Base-by-base conservation (phyloP, 2,329 filamentous ascomycete species). In the Didymella keratinophila region DNA sequence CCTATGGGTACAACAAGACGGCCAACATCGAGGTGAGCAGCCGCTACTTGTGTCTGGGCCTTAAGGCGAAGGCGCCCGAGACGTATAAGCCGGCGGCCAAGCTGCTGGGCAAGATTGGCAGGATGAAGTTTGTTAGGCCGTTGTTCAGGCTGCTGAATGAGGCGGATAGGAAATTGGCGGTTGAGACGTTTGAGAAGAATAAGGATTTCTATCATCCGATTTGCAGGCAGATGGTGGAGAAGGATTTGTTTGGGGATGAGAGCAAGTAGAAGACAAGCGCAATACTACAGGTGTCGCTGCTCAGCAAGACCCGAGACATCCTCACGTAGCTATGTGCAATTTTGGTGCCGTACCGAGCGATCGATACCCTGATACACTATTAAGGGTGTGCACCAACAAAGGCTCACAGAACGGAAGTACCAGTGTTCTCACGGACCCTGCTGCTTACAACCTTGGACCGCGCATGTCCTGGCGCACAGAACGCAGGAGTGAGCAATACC, bases 71-170 rank as follows among this genome's bases (percentile, higher is more conserved):
- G 56, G 91, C 93, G 68, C 77, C 83, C 50, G 85, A 82, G 56
- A 86, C 90, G 36, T 92, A 94, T 70, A 74, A 86, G 59, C 88
- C 89, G 1, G 87, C 92, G 0, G 87, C 89, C 1, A 86, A 91
- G 58, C 81, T 97, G 54, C 81, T 98, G 37, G 91, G 91, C 30
- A 83, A 84, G 51, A 93, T 97, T 23, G 95, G 95, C 12, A 83
- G 95, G 56, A 98, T 99, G 95, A 98, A 98, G 84, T 98, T 94
- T 77, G 94, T 98, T 58, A 84, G 94, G 46, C 92, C 94, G 21
- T 79, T 98, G 71, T 97, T 89, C 80, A 85, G 89, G 61, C 84
- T 86, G 48, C 80, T 99, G 66, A 89, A 89, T 71, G 87, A 88
- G 75, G 86, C 91, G 37, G 89, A 97, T 78, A 82, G 86, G 45